Evolutionary conservation across 225 moss, liverwort and hornwort genomes (phyloP), one percentile per base, ranked within the genome.

Genomic region (Climacium dendroides): DNA sequence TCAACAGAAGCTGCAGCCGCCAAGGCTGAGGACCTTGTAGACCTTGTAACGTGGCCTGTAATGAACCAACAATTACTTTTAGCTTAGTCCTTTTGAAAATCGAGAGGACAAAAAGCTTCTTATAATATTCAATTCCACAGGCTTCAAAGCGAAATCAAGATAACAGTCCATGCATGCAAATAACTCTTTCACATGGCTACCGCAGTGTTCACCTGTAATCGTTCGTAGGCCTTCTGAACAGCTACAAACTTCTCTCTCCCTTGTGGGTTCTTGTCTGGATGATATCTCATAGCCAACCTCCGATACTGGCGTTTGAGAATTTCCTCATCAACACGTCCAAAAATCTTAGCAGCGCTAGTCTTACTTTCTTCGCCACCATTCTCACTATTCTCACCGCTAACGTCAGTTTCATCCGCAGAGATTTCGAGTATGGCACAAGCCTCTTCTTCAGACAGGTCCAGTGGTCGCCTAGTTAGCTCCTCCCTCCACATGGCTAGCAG

Each of bases 171-270:
- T 41, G 45, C 39, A 81, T 59, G 39, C 64, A 67, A 85, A 85
- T 75, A 22, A 76, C 52, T 54, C 43, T 58, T 58, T 74, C 72
- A 55, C 30, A 83, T 19, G 47, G 78, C 24, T 30, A 70, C 59
- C 69, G 13, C 39, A 77, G 61, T 52, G 70, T 48, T 86, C 57
- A 97, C 97, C 96, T 97, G 97, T 57, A 97, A 85, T 86, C 96
- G 93, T 91, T 97, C 97, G 81, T 97, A 97, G 54, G 97, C 97
- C 87, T 97, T 97, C 83, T 97, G 97, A 47, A 97, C 97, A 82
- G 97, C 96, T 65, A 97, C 95, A 92, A 97, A 97, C 83, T 97
- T 97, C 89, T 97, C 97, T 82, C 97, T 91, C 74, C 97, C 97
- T 86, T 95, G 95, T 29, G 97, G 96, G 61, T 97, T 97, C 85